Evolutionary conservation across 2,329 filamentous ascomycete genomes (phyloP).

Genomic region (Didymella lethalis): DNA sequence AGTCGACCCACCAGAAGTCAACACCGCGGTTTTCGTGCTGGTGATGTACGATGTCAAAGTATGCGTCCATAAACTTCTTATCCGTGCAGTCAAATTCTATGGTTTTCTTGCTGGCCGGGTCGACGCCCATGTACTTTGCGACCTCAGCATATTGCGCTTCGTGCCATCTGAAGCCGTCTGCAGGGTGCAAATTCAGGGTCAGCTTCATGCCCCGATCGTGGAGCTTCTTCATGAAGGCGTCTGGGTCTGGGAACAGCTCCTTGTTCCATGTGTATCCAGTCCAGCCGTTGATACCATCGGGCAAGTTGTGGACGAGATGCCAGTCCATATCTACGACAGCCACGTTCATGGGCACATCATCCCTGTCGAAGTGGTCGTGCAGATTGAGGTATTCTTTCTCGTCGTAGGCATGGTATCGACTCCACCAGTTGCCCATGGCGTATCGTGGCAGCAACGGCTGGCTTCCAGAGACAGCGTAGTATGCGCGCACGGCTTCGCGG

Average conservation of each 20-base stretch:
- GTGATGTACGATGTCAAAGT: constrained; percentile 65
- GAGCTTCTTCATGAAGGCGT: constrained; percentile 60
- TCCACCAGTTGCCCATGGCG: constrained; percentile 72
- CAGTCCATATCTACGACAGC: constrained; percentile 73
- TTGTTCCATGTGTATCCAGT: constrained; percentile 71
- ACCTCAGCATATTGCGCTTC: constrained; percentile 66
- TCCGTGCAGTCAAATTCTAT: constrained; percentile 66
- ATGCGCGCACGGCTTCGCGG: constrained; percentile 60
- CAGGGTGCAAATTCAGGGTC: constrained; percentile 69
- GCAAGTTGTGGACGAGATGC: constrained; percentile 61
- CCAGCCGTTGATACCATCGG: constrained; percentile 58
- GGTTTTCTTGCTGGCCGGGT: constrained; percentile 59
- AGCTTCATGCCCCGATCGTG: constrained; percentile 62
- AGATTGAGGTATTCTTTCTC: constrained; percentile 64
- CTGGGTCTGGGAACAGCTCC: constrained; percentile 65
- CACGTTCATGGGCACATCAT: constrained; percentile 65
- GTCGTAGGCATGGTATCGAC: constrained; percentile 66
- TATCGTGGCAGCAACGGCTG: constrained; percentile 66
- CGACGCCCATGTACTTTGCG: constrained; percentile 60
- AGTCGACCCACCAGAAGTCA: constrained; percentile 74
- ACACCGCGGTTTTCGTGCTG: constrained; percentile 63
- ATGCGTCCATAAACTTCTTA: constrained; percentile 64
- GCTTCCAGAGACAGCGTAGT: constrained; percentile 64
- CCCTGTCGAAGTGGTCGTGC: constrained; percentile 63
- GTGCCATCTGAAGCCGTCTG: constrained; percentile 64